A percentile compares a stretch with the other conserved stretches of the same genome.
phyloP scores from a whole-genome alignment of 1,284 basidiomycete genomes.

The Cutaneotrichosporon cavernicola region DNA sequence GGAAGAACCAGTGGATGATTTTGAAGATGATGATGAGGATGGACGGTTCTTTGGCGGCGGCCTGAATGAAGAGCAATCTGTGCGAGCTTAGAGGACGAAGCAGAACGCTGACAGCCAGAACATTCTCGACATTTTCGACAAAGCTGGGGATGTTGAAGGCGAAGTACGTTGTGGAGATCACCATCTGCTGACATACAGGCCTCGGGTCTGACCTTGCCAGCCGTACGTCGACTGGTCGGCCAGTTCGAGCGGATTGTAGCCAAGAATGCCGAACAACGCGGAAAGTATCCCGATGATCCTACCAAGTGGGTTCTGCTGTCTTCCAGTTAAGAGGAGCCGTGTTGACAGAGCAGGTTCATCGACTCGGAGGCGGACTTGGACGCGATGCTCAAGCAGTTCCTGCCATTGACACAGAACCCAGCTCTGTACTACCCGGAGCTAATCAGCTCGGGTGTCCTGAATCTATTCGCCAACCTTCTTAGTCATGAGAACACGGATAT shows the following conservation, averaged over 20 bases:
- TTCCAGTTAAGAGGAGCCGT: not conserved
- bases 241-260: constrained; percentile 83
- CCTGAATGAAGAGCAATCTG: constrained; percentile 82
- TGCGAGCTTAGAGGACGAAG: constrained; percentile 55
- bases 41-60: constrained; percentile 92
- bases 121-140: constrained; percentile 73
- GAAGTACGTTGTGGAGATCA: constrained; percentile 57
- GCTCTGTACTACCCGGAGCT: constrained; percentile 84
- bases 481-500: constrained; percentile 93
- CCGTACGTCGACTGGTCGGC: constrained; percentile 71
- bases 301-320: constrained; percentile 64
- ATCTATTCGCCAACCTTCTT: constrained; percentile 73
- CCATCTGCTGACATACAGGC: constrained; percentile 10
- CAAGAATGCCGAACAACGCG: constrained; percentile 92
- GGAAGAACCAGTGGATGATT: not conserved
- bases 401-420: constrained; percentile 86
- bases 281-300: constrained; percentile 85
- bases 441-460: constrained; percentile 68
- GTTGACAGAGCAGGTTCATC: constrained; percentile 70
- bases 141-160: constrained; percentile 62
- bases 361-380: constrained; percentile 97
- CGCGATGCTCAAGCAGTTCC: constrained; percentile 74
- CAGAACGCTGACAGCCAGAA: constrained; percentile 33
- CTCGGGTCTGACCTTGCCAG: constrained; percentile 61
- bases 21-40: constrained; percentile 81